Conservation (phyloP, 306 rosid species). For the Betula pendula region DNA sequence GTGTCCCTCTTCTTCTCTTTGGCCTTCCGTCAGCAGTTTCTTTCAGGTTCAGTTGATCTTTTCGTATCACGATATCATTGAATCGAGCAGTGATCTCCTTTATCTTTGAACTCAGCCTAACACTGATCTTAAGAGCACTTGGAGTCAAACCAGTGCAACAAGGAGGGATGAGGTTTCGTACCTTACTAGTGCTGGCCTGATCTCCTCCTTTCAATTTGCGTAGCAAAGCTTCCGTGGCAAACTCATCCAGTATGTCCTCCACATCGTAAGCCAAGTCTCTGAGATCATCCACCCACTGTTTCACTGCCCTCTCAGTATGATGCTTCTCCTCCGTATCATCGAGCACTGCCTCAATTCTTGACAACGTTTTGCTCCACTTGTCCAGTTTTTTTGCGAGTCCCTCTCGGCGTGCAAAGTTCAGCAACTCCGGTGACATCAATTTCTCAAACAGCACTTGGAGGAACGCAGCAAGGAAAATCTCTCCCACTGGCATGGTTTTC, state of each 20-base stretch:
- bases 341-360: neutral
- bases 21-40: too few relatives aligned
- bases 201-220: neutral
- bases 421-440: neutral
- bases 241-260: slow-evolving; percentile 28
- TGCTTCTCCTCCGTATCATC: slow-evolving; percentile 14
- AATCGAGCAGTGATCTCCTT: neutral
- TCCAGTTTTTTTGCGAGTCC: neutral
- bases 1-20: too few relatives aligned
- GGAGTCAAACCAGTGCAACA: neutral
- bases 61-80: neutral
- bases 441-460: neutral
- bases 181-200: neutral
- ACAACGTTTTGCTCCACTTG: neutral
- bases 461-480: too few relatives aligned
- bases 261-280: slow-evolving; percentile 16
- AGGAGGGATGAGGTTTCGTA: neutral
- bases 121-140: neutral
- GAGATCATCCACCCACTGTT: slow-evolving; percentile 22
- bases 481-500: neutral
- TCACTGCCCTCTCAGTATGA: neutral
- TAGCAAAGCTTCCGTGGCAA: neutral
- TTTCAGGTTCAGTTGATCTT: neutral
- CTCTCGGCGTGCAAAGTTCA: neutral
- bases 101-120: neutral